Percentiles rank a stretch among this genome's conserved stretches.
Evolutionary conservation across 805 yeast genomes (phyloP).

Genomic region (Ogataea pilisensis): DNA sequence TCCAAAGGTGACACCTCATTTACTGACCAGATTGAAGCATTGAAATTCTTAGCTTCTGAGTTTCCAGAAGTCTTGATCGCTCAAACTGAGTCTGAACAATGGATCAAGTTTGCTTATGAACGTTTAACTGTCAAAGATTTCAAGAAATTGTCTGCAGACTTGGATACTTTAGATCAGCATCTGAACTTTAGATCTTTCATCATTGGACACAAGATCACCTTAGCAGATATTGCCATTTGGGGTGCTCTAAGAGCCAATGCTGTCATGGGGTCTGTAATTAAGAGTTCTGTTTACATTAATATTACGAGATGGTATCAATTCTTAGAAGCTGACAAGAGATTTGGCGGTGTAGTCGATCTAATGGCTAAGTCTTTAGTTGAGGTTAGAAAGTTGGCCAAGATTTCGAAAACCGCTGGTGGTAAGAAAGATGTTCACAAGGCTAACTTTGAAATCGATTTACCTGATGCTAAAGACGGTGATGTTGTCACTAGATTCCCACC

Average conservation of each 20-base stretch:
- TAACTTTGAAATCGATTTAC: conserved; percentile 87
- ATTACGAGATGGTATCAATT: conserved; percentile 90
- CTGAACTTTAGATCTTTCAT: conserved; percentile 81
- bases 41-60: conserved; percentile 46
- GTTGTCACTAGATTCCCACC: conserved; percentile 99
- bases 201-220: conserved; percentile 59
- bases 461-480: conserved; percentile 87
- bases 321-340: conserved; percentile 60
- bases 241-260: conserved; percentile 92
- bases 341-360: conserved; percentile 65
- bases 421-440: conserved; percentile 91
- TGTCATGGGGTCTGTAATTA: conserved; percentile 85
- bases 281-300: conserved; percentile 78
- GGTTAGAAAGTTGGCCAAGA: conserved; percentile 63
- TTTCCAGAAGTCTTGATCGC: conserved; percentile 44
- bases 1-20: conserved; percentile 40
- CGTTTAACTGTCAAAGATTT: conserved; percentile 80
- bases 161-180: conserved; percentile 78
- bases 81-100: conserved; percentile 43
- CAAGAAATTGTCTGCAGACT: conserved; percentile 71
- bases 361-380: conserved; percentile 69
- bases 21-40: conserved; percentile 40
- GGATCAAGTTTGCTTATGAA: conserved; percentile 65
- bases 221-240: conserved; percentile 88
- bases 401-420: conserved; percentile 40